phyloP scores from a whole-genome alignment of 176 grass and related monocot species.

The Alopecurus myosuroides region DNA sequence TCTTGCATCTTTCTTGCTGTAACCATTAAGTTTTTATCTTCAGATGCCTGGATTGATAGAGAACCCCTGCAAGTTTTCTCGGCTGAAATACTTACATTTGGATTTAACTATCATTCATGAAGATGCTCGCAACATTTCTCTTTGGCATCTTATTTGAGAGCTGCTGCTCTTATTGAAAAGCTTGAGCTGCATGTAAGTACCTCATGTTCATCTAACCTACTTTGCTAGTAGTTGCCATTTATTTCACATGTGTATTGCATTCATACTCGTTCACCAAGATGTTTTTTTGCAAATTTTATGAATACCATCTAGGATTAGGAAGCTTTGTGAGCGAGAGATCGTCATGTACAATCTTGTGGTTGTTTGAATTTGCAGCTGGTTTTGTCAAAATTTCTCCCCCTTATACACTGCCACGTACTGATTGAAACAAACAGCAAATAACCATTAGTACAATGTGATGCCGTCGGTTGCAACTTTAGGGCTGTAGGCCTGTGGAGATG shows the following conservation, averaged over 20 bases:
- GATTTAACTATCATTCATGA: not conserved
- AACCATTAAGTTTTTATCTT: not conserved
- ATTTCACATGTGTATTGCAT: not conserved
- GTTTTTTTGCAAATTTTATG: no score
- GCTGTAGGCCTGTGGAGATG: not conserved
- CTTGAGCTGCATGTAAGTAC: constrained; percentile 20
- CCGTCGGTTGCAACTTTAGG: not conserved
- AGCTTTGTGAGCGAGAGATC: not conserved
- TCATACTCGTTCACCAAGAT: no score
- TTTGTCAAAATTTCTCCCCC: not conserved
- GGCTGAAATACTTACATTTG: constrained; percentile 6
- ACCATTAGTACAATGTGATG: not conserved
- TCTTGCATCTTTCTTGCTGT: not conserved
- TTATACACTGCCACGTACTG: not conserved
- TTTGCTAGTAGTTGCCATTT: not conserved
- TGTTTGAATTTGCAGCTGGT: not conserved
- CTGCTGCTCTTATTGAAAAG: constrained; percentile 12
- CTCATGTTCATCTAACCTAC: not conserved
- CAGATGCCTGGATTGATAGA: not conserved
- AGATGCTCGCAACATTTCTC: not conserved
- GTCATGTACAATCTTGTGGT: not conserved
- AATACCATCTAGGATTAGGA: no score
- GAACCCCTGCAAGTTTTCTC: not conserved
- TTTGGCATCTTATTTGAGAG: constrained; percentile 2
- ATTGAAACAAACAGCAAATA: not conserved